Evolutionary conservation across 1,284 basidiomycete genomes (phyloP), one percentile per base, ranked within the genome.

Genomic region (Ustilago vetiveriae): DNA sequence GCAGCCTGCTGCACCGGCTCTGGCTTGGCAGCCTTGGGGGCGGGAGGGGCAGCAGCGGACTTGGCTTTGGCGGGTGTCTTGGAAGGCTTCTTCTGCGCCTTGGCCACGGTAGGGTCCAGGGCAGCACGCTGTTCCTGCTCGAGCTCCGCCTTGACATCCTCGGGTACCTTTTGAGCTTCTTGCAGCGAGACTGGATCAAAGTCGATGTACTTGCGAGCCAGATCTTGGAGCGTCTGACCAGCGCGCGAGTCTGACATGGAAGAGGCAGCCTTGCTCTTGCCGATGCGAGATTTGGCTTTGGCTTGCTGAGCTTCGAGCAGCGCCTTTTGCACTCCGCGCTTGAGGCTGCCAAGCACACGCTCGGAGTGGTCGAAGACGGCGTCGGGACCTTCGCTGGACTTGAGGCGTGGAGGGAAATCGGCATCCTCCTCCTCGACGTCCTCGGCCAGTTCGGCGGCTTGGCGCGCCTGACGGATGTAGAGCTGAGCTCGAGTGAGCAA

Each of bases 381-480:
- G 36, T 66, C 63, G 17, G 55, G 19, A 11, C 55, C 54, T 29
- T 40, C 29, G 42, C 48, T 56, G 14, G 52, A 57, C 53, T 70
- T 60, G 51, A 63, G 48, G 33, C 62, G 51, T 19, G 72, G 76
- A 7, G 74, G 67, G 52, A 78, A 72, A 22, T 73, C 66, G 24
- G 55, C 47, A 41, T 76, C 77, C 41, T 78, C 69, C 22, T 79
- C 74, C 4, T 72, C 62, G n/a, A 71, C 78, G 39, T 78, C 75
- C 14, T 78, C 75, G 36, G 78, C 77, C 9, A 81, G 54, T 22
- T 78, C 78, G 24, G 73, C 57, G 4, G 79, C 64, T 45, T 75
- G 72, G 14, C 74, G 46, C 3, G 79, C 76, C 36, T 82, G 79
- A 9, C 79, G 67, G n/a, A 82, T 53, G 51, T 74, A 78, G 17